Evolutionary conservation across 2,329 filamentous ascomycete genomes (phyloP), one percentile per base, ranked within the genome.

Genomic region (Alternaria sp.): DNA sequence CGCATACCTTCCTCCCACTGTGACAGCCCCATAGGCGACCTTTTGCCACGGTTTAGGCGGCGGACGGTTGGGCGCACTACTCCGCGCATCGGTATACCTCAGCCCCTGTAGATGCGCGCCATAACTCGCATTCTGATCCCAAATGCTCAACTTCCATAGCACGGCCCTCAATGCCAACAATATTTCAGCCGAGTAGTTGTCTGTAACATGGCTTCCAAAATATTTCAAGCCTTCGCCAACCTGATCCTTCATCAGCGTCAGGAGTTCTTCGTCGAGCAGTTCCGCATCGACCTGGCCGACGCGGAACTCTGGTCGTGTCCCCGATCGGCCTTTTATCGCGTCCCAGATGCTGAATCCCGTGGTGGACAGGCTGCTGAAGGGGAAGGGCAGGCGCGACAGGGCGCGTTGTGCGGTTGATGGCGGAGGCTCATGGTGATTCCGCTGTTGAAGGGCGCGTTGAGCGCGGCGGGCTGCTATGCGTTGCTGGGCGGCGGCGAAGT

Each of bases 221-320:
- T 97, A 95, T 76, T 94, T 96, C 60, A 98, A 82, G 12, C 89
- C 95, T 67, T 97, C 93, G 67, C 89, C 90, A 32, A 95, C 92
- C 80, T 99, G 94, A 6, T 86, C 88, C 75, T 92, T 93, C 60
- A 99, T 83, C 66, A 98, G 85, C n/a, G 88, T 87, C 25, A 98
- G 84, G 46, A 99, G 85, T 81, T 98, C 95, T 75, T 97, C 93
- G 78, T 99, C 95, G 18, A 99, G 85, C 51, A 99, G 84, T 79
- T 98, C 95, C 38, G 95, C 93, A 79, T 99, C 95, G 44, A 98
- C 92, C 81, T 99, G 95, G 28, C 94, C 93, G 28, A 99, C 95
- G 55, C 95, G 90, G 78, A 97, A 97, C 11, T 92, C 90, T 5
- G 95, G 94, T 16, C 89, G 85, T 25, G 92, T 94, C 45, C 93